Percentiles rank a stretch among this genome's conserved stretches.
These are phyloP conservation scores for Mortierella sp. DNA, from an alignment of 371 early-diverging fungal genomes.

Conservation along the genomic window DNA sequence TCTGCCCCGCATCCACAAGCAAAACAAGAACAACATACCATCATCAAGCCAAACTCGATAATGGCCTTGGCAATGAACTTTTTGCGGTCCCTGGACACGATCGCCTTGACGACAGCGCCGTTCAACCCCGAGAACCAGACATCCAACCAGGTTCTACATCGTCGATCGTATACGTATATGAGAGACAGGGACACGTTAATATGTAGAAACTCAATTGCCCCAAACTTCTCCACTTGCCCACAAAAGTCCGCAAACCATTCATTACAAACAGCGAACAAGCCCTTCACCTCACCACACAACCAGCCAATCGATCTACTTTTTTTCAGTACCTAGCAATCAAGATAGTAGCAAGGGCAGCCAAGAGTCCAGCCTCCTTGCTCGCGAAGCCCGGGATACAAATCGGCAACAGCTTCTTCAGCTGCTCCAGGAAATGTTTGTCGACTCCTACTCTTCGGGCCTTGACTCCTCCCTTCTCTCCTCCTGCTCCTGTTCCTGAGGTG, in stretches of 20 bases:
- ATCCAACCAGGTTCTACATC: slow-evolving; percentile 77
- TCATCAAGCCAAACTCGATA: slow-evolving; percentile 81
- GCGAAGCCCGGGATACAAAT: slow-evolving; percentile 79
- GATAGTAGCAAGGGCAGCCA: slow-evolving; percentile 72
- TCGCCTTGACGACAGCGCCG: slow-evolving; percentile 80
- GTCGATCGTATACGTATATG: background rate
- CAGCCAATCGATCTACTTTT: background rate
- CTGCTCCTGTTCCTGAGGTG: background rate
- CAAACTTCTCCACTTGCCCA: background rate
- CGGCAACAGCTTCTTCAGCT: slow-evolving; percentile 81
- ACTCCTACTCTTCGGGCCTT: slow-evolving; percentile 68
- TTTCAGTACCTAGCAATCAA: slow-evolving; percentile 65
- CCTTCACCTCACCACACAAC: background rate
- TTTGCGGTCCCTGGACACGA: slow-evolving; percentile 77
- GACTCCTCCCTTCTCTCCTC: slow-evolving; percentile 19
- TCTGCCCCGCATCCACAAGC: background rate
- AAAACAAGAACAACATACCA: slow-evolving; percentile 61
- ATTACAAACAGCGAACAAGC: background rate
- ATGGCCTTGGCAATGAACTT: slow-evolving; percentile 75
- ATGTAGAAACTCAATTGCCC: background rate
- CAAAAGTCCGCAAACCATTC: background rate
- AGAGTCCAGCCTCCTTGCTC: slow-evolving; percentile 76
- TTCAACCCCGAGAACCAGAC: slow-evolving; percentile 83
- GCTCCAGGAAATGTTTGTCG: slow-evolving; percentile 79
- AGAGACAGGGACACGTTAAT: background rate